Conservation (phyloP, 805 yeast genomes). For the Teunomyces gatunensis region DNA sequence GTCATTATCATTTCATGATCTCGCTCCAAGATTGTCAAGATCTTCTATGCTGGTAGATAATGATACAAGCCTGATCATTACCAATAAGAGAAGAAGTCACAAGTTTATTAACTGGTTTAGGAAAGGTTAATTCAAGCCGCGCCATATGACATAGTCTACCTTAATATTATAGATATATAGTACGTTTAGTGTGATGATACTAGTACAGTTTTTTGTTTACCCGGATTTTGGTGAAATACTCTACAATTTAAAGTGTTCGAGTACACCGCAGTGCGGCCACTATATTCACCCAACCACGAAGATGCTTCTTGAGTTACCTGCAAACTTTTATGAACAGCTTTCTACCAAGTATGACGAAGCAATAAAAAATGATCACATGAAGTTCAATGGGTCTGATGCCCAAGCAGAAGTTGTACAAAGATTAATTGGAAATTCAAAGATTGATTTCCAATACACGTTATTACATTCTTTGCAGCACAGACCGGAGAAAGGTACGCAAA, state of each 20-base stretch:
- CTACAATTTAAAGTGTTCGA: too few species aligned
- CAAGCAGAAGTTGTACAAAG: slow-evolving; percentile 28
- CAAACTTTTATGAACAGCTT: slow-evolving; percentile 34
- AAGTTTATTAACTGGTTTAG: slow-evolving; percentile 26
- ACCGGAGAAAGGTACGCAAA: slow-evolving; percentile 39
- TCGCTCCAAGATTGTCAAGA: slow-evolving; percentile 16
- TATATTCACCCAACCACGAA: too few species aligned
- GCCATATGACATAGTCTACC: background rate
- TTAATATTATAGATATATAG: background rate
- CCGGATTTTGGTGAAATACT: background rate
- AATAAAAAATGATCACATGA: slow-evolving; percentile 40
- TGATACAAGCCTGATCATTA: slow-evolving; percentile 7
- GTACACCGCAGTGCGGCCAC: too few species aligned
- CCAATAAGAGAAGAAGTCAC: slow-evolving; percentile 15
- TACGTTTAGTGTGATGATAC: background rate
- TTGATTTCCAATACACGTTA: slow-evolving; percentile 29
- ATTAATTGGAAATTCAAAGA: slow-evolving; percentile 5
- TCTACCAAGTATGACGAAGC: slow-evolving; percentile 49
- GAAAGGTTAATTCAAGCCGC: slow-evolving; percentile 10
- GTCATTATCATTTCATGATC: slow-evolving; percentile 20
- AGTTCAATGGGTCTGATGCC: slow-evolving; percentile 50
- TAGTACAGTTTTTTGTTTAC: background rate
- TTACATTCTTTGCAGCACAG: slow-evolving; percentile 35
- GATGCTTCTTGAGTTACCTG: slow-evolving; percentile 32
- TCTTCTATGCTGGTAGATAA: slow-evolving; percentile 5